Evolutionary conservation across 371 early-diverging fungal genomes (phyloP), one percentile per base, ranked within the genome.

Genomic region (Saksenaea oblongispora): DNA sequence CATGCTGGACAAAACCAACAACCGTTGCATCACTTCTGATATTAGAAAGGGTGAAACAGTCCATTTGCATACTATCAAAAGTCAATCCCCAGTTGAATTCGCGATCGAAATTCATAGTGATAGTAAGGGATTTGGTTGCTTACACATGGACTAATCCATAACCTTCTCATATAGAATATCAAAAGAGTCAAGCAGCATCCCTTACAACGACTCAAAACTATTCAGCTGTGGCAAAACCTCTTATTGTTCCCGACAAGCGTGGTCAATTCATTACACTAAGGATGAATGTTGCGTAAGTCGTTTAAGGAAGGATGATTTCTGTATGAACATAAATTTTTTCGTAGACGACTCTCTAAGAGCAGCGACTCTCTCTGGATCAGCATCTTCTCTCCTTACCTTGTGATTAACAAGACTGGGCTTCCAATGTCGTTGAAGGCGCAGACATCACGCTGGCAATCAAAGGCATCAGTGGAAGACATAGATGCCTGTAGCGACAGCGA

Each of bases 391-490:
- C 79, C 79, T 9, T 83, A 90, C 62, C 80, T 94, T 1, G 73
- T 94, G 56, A 62, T 95, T 37, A 95, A 95, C 75, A 89, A 90
- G 58, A 87, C 91, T 0, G 87, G 90, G 0, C 69, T 89, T 24
- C 78, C 81, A 26, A 73, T 93, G 42, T 54, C 57, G 14, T 79
- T 80, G 10, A 62, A 66, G 31, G 56, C 66, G 0, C 36, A 62
- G 13, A 57, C 56, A 15, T 62, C 62, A n/a, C 41, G 31, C 68
- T 64, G 63, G 34, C 68, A 73, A 34, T 66, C 63, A 9, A 72
- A 69, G 37, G 47, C 57, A 2, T 37, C 61, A 0, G 26, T 63
- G 3, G 65, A 67, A 44, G 39, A 7, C 0, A 71, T 76, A 47
- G 58, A 60, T 22, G 69, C 71, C 5, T 76, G 65, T 51, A 65